phyloP scores from a whole-genome alignment of 1,284 basidiomycete species.

The Irpex rosettiformis region DNA sequence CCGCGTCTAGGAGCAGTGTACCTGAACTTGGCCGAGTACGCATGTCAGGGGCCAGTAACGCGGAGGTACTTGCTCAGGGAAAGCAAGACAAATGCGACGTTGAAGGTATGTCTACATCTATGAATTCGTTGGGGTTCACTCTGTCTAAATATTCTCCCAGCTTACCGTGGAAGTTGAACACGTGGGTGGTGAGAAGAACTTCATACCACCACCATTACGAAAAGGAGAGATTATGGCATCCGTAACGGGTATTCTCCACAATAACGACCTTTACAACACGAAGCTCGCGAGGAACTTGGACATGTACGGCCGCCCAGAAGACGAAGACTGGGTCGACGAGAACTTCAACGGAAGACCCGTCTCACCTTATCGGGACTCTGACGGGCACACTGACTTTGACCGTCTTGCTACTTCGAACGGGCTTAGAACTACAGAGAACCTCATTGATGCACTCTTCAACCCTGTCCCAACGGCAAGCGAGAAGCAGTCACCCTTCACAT shows the following conservation, averaged over 20 bases:
- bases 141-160: slow-evolving; percentile 29
- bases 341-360: background rate
- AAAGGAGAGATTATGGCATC: slow-evolving; percentile 70
- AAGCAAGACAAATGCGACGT: slow-evolving; percentile 76
- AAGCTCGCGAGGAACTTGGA: slow-evolving; percentile 47
- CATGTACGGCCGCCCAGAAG: slow-evolving; percentile 33
- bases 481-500: slow-evolving; percentile 58
- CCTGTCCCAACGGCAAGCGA: slow-evolving; percentile 46
- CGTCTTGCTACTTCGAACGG: slow-evolving; percentile 50
- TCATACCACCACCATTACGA: slow-evolving; percentile 62
- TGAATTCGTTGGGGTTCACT: background rate
- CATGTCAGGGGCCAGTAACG: slow-evolving; percentile 56
- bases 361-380: slow-evolving; percentile 9
- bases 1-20: slow-evolving; percentile 63
- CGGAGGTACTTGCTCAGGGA: slow-evolving; percentile 70
- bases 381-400: slow-evolving; percentile 38
- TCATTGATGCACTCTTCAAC: slow-evolving; percentile 78
- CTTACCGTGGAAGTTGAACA: slow-evolving; percentile 60
- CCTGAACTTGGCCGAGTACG: slow-evolving; percentile 77
- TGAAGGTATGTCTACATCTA: slow-evolving; percentile 45
- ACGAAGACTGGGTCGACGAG: slow-evolving; percentile 8
- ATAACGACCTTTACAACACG: slow-evolving; percentile 46
- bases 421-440: slow-evolving; percentile 57
- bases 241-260: slow-evolving; percentile 56
- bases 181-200: slow-evolving; percentile 55